Percentiles rank a stretch among this genome's conserved stretches.
phyloP scores from a whole-genome alignment of 2,329 filamentous ascomycete genomes.

The Aureobasidium musti region DNA sequence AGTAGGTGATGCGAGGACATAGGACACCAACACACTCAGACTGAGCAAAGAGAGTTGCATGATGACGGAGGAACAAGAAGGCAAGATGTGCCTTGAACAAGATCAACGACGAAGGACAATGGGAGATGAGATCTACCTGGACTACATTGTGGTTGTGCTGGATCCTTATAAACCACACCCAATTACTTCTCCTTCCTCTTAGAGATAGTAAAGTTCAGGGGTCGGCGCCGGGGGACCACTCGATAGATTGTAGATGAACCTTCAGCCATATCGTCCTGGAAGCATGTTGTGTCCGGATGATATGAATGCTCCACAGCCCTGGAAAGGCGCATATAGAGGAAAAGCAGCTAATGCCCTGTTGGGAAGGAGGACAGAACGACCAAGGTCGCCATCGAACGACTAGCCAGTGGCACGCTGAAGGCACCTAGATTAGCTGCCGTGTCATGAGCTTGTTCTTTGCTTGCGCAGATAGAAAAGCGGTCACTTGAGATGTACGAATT shows the following conservation, averaged over 20 bases:
- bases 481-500: constrained; percentile 15
- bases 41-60: constrained; percentile 35
- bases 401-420: not conserved
- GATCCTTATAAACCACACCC: not conserved
- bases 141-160: not conserved
- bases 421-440: constrained; percentile 1
- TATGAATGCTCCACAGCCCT: not conserved
- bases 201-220: constrained; percentile 16
- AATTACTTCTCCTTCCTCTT: constrained; percentile 10
- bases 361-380: constrained; percentile 26
- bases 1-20: constrained; percentile 34
- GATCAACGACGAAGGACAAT: not conserved
- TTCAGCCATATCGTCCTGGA: constrained; percentile 1
- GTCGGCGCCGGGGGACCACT: not conserved
- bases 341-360: constrained; percentile 8
- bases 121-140: not conserved
- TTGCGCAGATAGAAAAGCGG: not conserved
- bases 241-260: not conserved
- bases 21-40: constrained; percentile 32
- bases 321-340: not conserved
- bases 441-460: not conserved
- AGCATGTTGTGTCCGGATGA: not conserved
- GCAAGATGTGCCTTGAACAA: not conserved
- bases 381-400: not conserved
- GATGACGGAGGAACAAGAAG: not conserved